These are phyloP conservation scores for Pythium insidiosum DNA, from an alignment of 352 stramenopile species.

Conservation along the genomic window DNA sequence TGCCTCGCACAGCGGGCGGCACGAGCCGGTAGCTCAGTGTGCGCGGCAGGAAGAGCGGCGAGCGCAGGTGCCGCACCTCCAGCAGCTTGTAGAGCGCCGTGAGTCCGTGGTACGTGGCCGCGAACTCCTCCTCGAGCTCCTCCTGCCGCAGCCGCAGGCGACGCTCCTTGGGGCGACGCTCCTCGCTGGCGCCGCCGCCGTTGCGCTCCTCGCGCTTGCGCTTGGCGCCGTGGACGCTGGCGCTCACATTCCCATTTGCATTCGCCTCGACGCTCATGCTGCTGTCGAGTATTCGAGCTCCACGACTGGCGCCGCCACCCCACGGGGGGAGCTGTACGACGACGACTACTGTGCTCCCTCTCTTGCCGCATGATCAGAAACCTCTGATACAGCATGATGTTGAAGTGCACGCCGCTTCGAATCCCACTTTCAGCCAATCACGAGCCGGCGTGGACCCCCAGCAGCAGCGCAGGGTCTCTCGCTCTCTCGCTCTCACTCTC, in stretches of 20 bases:
- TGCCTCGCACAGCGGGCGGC: conserved; percentile 6
- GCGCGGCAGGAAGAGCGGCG: conserved; percentile 66
- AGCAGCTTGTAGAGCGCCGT: conserved; percentile 82
- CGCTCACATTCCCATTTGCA: background rate
- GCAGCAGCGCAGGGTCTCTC: too few relatives aligned
- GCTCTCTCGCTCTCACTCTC: too few relatives aligned
- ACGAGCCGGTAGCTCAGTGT: conserved; percentile 71
- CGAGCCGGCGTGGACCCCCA: too few relatives aligned
- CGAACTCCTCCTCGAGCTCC: conserved; percentile 76
- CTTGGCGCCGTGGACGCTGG: conserved; percentile 30
- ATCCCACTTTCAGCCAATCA: too few relatives aligned
- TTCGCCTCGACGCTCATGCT: background rate
- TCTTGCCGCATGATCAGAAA: too few relatives aligned
- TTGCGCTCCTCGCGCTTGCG: conserved; percentile 55
- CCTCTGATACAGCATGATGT: too few relatives aligned
- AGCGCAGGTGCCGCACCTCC: conserved; percentile 61
- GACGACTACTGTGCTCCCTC: too few relatives aligned
- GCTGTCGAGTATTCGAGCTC: too few relatives aligned
- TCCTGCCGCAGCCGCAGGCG: conserved; percentile 51
- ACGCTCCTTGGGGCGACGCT: conserved; percentile 18
- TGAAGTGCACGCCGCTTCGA: too few relatives aligned
- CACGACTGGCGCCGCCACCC: too few relatives aligned
- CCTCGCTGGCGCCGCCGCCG: conserved; percentile 18
- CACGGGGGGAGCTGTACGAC: too few relatives aligned
- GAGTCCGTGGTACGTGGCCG: conserved; percentile 62